phyloP scores from a whole-genome alignment of 1,284 basidiomycete genomes.

The Rhodotorula glutinis region DNA sequence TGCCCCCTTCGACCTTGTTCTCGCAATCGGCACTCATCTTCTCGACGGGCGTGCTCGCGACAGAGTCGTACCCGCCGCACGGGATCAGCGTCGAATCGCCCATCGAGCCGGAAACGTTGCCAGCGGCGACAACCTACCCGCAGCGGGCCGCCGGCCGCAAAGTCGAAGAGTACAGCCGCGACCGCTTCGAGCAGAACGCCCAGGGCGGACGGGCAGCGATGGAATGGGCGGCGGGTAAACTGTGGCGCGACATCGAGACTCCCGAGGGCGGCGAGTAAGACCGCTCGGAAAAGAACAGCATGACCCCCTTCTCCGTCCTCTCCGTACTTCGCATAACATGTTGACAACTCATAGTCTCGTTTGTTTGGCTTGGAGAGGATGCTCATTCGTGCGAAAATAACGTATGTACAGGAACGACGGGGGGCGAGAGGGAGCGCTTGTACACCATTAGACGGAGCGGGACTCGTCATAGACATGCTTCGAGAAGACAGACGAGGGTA shows the following conservation, averaged over 20 bases:
- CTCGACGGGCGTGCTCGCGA: constrained; percentile 30
- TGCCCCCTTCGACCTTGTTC: constrained; percentile 37
- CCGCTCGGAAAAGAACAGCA: not conserved
- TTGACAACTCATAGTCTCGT: too few species aligned
- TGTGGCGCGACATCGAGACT: constrained; percentile 26
- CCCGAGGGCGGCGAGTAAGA: constrained; percentile 12
- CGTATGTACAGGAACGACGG: too few species aligned
- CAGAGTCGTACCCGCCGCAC: constrained; percentile 27
- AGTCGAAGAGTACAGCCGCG: constrained; percentile 33
- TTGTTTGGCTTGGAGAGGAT: too few species aligned
- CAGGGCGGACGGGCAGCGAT: constrained; percentile 30
- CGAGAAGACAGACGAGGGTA: too few species aligned
- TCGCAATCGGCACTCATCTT: constrained; percentile 40
- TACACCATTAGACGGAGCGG: too few species aligned
- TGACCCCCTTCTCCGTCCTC: not conserved
- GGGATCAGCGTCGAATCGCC: constrained; percentile 20
- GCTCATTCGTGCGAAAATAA: too few species aligned
- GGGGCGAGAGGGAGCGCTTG: too few species aligned
- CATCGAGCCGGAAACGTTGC: constrained; percentile 21
- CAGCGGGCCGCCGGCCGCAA: constrained; percentile 32
- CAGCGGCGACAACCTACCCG: constrained; percentile 20
- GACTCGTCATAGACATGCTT: too few species aligned
- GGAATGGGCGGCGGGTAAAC: constrained; percentile 27
- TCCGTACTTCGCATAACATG: too few species aligned
- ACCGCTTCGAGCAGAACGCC: constrained; percentile 38